Conservation (phyloP, 148 eudicot species). For the Rhododendron vialii region DNA sequence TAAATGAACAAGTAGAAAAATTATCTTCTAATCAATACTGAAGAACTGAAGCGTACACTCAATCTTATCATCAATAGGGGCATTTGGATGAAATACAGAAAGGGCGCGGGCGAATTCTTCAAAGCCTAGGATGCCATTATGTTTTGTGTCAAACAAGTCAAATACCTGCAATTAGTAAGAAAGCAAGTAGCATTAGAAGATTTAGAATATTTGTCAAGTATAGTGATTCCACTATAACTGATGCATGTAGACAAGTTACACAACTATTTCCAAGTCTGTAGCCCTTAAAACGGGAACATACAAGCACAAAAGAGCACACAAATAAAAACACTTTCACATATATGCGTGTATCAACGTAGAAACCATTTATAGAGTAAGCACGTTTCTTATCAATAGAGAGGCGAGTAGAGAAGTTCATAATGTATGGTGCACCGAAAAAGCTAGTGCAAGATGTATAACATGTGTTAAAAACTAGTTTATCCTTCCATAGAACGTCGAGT, state of each 20-base stretch:
- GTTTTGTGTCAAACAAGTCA: conserved; percentile 44
- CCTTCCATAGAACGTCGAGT: background rate
- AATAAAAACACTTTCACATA: background rate
- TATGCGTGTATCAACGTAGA: background rate
- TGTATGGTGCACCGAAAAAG: background rate
- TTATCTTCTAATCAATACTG: background rate
- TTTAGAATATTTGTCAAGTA: background rate
- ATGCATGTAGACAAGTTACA: background rate
- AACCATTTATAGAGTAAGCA: background rate
- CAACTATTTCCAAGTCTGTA: background rate
- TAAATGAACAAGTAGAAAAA: background rate
- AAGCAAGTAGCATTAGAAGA: conserved; percentile 4
- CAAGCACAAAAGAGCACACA: background rate
- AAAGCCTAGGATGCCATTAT: conserved; percentile 39
- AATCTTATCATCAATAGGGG: conserved; percentile 41
- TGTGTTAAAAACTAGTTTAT: background rate
- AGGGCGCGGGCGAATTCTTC: conserved; percentile 48
- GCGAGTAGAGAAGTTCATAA: background rate
- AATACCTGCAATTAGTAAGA: conserved; percentile 27
- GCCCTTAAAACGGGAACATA: background rate
- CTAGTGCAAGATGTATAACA: background rate
- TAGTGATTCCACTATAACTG: background rate
- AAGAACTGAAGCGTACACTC: conserved; percentile 27
- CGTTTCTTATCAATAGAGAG: background rate
- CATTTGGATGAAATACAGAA: conserved; percentile 48